Conservation (phyloP, 2,329 filamentous ascomycete genomes). For the Aotearoamyces nothofagi region DNA sequence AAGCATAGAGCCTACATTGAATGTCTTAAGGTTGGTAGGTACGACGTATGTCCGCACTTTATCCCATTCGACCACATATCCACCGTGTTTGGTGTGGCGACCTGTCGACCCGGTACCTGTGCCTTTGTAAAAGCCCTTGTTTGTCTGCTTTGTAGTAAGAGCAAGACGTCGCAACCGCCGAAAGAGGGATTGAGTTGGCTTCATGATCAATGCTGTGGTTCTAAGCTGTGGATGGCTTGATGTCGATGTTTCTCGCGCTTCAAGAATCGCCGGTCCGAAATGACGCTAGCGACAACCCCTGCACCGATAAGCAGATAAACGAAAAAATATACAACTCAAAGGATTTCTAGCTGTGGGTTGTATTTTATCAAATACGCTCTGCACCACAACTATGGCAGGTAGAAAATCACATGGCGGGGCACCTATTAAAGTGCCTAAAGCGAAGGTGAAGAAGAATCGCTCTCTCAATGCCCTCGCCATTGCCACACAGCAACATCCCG, state of each 20-base stretch:
- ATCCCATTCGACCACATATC: slow-evolving; percentile 67
- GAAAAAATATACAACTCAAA: too few relatives aligned
- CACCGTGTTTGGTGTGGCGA: slow-evolving; percentile 66
- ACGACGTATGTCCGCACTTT: slow-evolving; percentile 88
- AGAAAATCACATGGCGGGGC: slow-evolving; percentile 20
- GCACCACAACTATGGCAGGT: too few relatives aligned
- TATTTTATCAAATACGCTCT: slow-evolving; percentile 5
- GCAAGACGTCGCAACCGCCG: slow-evolving; percentile 58
- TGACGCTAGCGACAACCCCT: slow-evolving; percentile 2
- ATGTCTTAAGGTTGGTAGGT: slow-evolving; percentile 51
- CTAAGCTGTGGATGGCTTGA: slow-evolving; percentile 1
- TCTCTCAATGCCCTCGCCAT: slow-evolving; percentile 43
- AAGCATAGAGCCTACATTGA: slow-evolving; percentile 41
- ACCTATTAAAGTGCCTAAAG: slow-evolving; percentile 19
- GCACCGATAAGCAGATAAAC: too few relatives aligned
- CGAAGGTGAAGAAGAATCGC: slow-evolving; percentile 29
- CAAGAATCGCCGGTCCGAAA: too few relatives aligned
- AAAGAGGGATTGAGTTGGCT: slow-evolving; percentile 51
- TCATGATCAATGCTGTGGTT: slow-evolving; percentile 35
- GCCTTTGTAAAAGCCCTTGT: slow-evolving; percentile 95
- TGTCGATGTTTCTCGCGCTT: slow-evolving; percentile 4
- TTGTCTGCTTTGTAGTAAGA: slow-evolving; percentile 85
- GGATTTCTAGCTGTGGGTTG: slow-evolving; percentile 1
- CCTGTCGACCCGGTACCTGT: slow-evolving; percentile 82
- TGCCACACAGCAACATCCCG: slow-evolving; percentile 39